Base-by-base conservation (phyloP, 2,329 filamentous ascomycete species). In the Aspergillus uvarum region DNA sequence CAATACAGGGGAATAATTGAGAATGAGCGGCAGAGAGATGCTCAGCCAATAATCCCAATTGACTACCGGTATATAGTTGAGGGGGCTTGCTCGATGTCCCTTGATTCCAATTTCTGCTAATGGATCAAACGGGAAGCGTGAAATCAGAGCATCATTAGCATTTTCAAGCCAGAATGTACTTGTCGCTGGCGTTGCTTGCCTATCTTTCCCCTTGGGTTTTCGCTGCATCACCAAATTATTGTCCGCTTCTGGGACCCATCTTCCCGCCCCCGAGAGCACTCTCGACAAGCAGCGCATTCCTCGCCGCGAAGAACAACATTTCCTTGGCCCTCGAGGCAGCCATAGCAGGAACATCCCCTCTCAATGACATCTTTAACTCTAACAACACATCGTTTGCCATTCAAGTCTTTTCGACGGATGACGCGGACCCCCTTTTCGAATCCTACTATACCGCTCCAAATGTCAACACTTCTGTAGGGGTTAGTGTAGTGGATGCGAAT, bases 331-430 rank as follows among this genome's bases (percentile, higher is more conserved):
- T 51, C 51, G n/a, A 32, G 48, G 14, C 38, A 38, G n/a, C 21
- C 53, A 4, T 44, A n/a, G 38, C n/a, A 19, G 38, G 38, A 44
- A 44, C 16, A 2, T 44, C 38, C 6, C 16, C 38, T 16, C 38
- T 44, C 38, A 19, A 44, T 44, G 7, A 10, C 26, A 4, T 31
- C 14, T 11, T 11, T 14, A 5, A 52, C 19, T 21, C 58, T 4
- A 49, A 61, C 24, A 63, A 59, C 7, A 75, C 73, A 22, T 78
- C 76, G 6, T 76, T 78, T 54, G 75, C 77, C 3, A 38, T 79
- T 1, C 71, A 77, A 31, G 65, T 79, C 6, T 80, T 77, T 66
- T 79, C 76, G 2, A 67, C 70, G 4, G 60, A 68, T 32, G 68
- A 75, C 53, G 66, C 71, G 6, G n/a, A 56, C 1, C 55, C 63